Conservation (phyloP, 768 basidiomycete genomes). For the Hericium erinaceus region DNA sequence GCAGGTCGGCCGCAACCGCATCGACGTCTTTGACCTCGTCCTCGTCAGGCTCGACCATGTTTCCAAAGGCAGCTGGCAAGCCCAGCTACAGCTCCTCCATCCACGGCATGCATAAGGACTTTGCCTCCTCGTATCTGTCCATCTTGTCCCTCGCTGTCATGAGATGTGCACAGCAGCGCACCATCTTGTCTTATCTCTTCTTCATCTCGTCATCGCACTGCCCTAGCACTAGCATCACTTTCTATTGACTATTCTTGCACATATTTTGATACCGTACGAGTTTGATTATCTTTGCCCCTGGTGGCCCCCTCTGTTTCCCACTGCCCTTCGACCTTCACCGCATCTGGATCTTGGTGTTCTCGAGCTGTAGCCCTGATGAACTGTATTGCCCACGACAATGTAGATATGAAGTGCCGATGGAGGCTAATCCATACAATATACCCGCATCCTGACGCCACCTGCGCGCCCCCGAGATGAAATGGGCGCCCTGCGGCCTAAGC, state of each 20-base stretch:
- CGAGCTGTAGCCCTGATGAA: too few relatives aligned
- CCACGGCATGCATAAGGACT: neutral
- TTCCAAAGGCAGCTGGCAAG: slow-evolving; percentile 77
- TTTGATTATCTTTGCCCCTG: neutral
- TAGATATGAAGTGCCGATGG: too few relatives aligned
- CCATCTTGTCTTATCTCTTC: neutral
- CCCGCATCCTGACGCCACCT: too few relatives aligned
- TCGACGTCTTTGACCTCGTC: slow-evolving; percentile 57
- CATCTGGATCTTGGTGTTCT: too few relatives aligned
- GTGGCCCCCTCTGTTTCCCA: neutral
- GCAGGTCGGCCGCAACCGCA: slow-evolving; percentile 48
- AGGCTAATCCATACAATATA: too few relatives aligned
- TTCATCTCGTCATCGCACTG: neutral
- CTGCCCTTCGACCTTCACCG: neutral
- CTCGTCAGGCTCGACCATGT: slow-evolving; percentile 78
- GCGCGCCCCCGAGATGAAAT: too few relatives aligned
- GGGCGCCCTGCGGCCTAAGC: too few relatives aligned
- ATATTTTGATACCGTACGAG: neutral
- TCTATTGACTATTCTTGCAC: neutral
- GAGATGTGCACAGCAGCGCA: neutral
- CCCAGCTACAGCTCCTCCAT: slow-evolving; percentile 48
- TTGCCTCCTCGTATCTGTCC: neutral
- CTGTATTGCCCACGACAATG: neutral
- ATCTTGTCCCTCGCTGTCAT: neutral
- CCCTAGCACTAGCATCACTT: neutral